Conservation (phyloP, 495 filamentous ascomycete genomes). For the Tuber indicum region DNA sequence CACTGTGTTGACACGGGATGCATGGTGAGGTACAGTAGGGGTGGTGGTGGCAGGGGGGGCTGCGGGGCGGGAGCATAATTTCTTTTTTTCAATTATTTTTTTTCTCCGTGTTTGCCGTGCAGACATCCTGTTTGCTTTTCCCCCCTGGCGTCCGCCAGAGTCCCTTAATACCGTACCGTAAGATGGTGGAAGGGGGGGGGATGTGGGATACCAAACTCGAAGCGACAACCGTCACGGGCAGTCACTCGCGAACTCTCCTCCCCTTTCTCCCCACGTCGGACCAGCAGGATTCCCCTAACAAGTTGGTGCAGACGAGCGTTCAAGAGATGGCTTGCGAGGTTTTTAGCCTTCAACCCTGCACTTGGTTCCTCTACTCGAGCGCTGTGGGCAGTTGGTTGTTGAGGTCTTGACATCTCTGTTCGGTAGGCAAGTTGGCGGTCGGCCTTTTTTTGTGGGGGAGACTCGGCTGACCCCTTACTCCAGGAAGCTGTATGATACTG, state of each 20-base stretch:
- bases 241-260: not conserved
- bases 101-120: not conserved
- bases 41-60: not conserved
- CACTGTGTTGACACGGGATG: not conserved
- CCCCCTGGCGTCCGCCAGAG: not conserved
- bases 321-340: not conserved
- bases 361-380: not conserved
- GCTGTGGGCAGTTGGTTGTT: not conserved
- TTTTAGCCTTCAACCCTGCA: not conserved
- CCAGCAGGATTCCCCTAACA: not conserved
- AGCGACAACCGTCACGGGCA: not conserved
- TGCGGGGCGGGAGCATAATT: not conserved
- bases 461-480: not conserved
- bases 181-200: not conserved
- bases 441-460: not conserved
- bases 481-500: not conserved
- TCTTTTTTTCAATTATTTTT: not conserved
- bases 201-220: not conserved
- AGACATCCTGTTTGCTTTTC: not conserved
- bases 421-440: not conserved
- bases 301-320: not conserved
- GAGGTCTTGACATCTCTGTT: not conserved
- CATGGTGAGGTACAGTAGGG: not conserved
- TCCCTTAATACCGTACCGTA: constrained; percentile 2
- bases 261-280: not conserved